A percentile compares a stretch with the other conserved stretches of the same genome.
phyloP scores from a whole-genome alignment of 2,329 filamentous ascomycete genomes.

The Sclerotinia borealis region DNA sequence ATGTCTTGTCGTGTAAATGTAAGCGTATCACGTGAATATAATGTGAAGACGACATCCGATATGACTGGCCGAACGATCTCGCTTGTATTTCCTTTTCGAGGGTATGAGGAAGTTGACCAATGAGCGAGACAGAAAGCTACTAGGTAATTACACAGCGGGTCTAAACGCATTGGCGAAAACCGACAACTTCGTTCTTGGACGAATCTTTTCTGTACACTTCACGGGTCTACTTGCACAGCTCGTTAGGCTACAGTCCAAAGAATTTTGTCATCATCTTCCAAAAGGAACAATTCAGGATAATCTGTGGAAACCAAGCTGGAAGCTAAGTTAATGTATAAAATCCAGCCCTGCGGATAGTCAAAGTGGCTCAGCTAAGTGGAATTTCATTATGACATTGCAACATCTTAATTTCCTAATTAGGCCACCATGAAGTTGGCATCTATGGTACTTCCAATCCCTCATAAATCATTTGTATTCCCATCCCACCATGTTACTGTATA shows the following conservation, averaged over 20 bases:
- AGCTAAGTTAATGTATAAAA: background rate
- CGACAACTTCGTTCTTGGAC: background rate
- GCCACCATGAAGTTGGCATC: background rate
- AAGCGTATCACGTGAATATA: background rate
- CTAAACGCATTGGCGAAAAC: background rate
- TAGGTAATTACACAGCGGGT: too few species aligned
- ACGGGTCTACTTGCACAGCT: too few species aligned
- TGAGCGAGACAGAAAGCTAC: too few species aligned
- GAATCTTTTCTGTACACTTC: background rate
- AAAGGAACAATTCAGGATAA: too few species aligned
- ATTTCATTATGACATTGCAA: background rate
- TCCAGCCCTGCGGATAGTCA: background rate
- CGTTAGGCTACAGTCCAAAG: too few species aligned
- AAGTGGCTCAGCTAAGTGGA: background rate
- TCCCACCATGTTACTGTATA: background rate
- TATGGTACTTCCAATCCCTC: background rate
- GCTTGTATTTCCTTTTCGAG: background rate
- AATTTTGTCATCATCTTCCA: too few species aligned
- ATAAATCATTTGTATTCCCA: background rate
- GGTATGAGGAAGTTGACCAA: constrained; percentile 9
- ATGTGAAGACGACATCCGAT: background rate
- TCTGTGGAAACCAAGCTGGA: too few species aligned
- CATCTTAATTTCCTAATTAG: background rate
- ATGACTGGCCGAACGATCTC: background rate
- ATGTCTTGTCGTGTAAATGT: background rate